Conservation (phyloP, 1,284 basidiomycete species). For the Phellopilus nigrolimitatus region DNA sequence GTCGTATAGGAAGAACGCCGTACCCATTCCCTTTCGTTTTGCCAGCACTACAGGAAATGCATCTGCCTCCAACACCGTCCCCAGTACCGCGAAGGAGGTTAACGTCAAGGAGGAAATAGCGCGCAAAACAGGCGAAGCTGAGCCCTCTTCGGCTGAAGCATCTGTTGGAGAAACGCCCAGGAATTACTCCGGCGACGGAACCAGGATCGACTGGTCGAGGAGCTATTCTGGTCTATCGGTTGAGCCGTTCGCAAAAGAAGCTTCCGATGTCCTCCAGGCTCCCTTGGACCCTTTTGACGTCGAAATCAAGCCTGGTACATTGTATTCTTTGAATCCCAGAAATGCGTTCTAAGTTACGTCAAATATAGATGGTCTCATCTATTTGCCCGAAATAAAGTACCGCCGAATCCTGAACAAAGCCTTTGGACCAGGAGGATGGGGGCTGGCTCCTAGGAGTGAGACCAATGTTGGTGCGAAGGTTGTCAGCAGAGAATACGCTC, state of each 20-base stretch:
- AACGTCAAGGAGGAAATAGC: conserved; percentile 4
- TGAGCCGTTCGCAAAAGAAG: conserved; percentile 76
- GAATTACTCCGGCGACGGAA: conserved; percentile 11
- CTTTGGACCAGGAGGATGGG: conserved; percentile 97
- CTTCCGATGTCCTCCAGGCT: conserved; percentile 68
- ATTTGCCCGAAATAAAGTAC: conserved; percentile 98
- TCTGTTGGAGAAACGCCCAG: not conserved
- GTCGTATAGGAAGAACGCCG: conserved; percentile 15
- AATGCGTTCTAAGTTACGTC: no score
- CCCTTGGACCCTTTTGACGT: conserved; percentile 78
- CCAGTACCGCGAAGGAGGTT: conserved; percentile 21
- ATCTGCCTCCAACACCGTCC: conserved; percentile 23
- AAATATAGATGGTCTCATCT: conserved; percentile 87
- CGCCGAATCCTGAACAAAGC: conserved; percentile 91
- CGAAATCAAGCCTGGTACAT: conserved; percentile 93
- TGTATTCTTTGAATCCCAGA: no score
- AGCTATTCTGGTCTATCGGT: conserved; percentile 81
- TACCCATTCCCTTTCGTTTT: conserved; percentile 26
- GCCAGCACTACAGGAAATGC: conserved; percentile 27
- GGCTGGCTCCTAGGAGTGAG: conserved; percentile 89
- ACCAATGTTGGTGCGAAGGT: conserved; percentile 87
- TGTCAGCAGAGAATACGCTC: conserved; percentile 91
- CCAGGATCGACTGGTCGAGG: conserved; percentile 76
- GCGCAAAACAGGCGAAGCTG: not conserved
- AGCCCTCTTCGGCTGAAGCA: not conserved